Conservation (phyloP, 2,329 filamentous ascomycete species). For the Arachnomyces sp. region DNA sequence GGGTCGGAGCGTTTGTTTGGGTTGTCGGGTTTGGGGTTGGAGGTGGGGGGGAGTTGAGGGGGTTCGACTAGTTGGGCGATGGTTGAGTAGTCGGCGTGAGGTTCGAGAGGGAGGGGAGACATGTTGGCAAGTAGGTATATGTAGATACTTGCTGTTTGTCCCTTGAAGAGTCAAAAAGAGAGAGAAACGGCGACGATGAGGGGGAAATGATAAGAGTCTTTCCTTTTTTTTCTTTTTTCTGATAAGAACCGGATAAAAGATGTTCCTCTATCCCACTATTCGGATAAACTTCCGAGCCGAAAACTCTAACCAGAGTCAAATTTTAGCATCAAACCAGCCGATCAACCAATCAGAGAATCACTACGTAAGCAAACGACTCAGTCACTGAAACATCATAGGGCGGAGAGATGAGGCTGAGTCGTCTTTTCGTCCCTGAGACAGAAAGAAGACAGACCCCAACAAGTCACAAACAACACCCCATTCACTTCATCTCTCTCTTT, state of each 20-base stretch:
- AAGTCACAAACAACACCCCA: too few relatives aligned
- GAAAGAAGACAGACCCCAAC: too few relatives aligned
- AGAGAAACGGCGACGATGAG: constrained; percentile 1
- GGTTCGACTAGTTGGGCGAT: constrained; percentile 41
- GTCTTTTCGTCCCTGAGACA: too few relatives aligned
- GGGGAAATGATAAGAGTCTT: neutral
- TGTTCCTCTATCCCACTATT: too few relatives aligned
- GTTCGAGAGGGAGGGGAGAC: constrained; percentile 14
- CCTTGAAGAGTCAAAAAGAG: constrained; percentile 1
- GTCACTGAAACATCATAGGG: too few relatives aligned
- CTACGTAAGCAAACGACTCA: too few relatives aligned
- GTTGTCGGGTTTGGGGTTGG: constrained; percentile 61
- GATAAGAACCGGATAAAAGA: neutral
- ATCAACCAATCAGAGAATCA: too few relatives aligned
- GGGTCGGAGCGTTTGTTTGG: constrained; percentile 85
- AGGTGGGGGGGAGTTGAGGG: constrained; percentile 45
- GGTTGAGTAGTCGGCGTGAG: constrained; percentile 20
- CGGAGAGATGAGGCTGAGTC: too few relatives aligned
- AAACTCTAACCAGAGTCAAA: too few relatives aligned
- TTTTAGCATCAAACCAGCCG: too few relatives aligned
- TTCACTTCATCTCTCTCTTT: too few relatives aligned
- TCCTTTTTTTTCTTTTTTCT: neutral
- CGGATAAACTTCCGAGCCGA: too few relatives aligned
- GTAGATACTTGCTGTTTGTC: constrained; percentile 4
- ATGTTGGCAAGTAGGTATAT: constrained; percentile 7